Base-by-base conservation (phyloP, 352 stramenopile genomes). In the Globisporangium radiosum region DNA sequence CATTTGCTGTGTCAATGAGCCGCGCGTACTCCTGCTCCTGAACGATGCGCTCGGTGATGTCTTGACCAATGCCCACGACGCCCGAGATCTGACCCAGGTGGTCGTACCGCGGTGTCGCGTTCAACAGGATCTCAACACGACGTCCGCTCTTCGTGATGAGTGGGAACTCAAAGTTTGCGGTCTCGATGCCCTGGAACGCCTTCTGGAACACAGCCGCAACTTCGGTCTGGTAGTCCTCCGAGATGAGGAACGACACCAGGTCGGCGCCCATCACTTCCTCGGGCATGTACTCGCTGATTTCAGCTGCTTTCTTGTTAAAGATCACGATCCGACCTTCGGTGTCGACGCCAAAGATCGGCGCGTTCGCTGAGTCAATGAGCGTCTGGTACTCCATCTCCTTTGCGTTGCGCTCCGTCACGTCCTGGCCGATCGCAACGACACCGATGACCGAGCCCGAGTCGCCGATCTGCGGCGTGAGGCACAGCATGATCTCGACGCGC, bases 281-380 rank as follows among this genome's bases (percentile, higher is more conserved):
- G 9, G 86, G 84, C 45, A 69, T 74, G 63, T 93, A 98, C 55
- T 95, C 91, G 43, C 85, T 97, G 50, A 92, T 82, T 57, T 89
- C 85, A 33, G 79, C 74, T 0, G 87, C 90, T 67, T 96, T 97
- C 47, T 96, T 86, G 68, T 98, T 98, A 70, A 96, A 97, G 13
- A 92, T 82, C 11, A 86, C 81, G 15, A 92, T 72, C 14, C 64
- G 62, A 5, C 74, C 71, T 5, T 85, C 60, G 9, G 70, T 75
- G 47, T 90, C 76, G 14, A 92, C 78, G 5, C 76, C 81, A 52
- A 94, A 90, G 56, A 89, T 90, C 37, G 82, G 84, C 5, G 84
- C 84, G 45, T 94, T 92, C 2, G 81, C 84, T 4, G 76, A 76
- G 53, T 94, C 78, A 56, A 94, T 75, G 2, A 94, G 69, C 40